Evolutionary conservation across 176 grass and related monocot genomes (phyloP).

Genomic region (Juncus effusus): DNA sequence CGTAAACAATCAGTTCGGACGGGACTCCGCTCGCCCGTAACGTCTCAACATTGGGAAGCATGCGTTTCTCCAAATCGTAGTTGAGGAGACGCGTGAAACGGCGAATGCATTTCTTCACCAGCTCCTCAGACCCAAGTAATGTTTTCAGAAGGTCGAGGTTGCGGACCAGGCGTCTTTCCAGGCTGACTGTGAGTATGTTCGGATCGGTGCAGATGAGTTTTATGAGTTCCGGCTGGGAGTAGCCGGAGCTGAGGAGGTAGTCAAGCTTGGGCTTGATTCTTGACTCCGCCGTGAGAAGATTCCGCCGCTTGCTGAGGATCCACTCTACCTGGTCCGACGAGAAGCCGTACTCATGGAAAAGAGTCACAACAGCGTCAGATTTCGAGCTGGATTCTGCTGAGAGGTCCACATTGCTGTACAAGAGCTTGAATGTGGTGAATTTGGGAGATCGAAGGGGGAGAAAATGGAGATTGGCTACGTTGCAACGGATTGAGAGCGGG

Average conservation of each 20-base stretch:
- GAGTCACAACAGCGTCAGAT: background rate
- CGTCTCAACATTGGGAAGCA: constrained; percentile 1
- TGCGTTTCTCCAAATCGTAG: background rate
- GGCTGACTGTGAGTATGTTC: background rate
- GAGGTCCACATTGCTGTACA: background rate
- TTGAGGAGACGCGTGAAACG: background rate
- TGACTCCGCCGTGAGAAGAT: constrained; percentile 12
- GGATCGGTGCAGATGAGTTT: background rate
- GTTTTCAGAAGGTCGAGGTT: constrained; percentile 4
- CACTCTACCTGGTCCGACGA: constrained; percentile 34
- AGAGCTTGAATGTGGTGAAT: background rate
- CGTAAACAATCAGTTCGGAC: background rate
- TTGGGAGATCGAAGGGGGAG: background rate
- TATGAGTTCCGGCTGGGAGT: background rate
- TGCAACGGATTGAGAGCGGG: background rate
- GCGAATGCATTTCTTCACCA: background rate
- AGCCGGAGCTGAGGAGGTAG: constrained; percentile 15
- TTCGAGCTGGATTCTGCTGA: constrained; percentile 6
- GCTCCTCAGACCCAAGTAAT: background rate
- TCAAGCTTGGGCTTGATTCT: constrained; percentile 47
- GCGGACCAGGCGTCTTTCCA: constrained; percentile 6
- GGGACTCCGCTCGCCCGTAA: constrained; percentile 8
- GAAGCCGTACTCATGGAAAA: constrained; percentile 40
- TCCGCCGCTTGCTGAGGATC: constrained; percentile 19
- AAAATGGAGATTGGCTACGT: background rate